Percentiles rank a stretch among this genome's conserved stretches.
These are phyloP conservation scores for Phanerochaete sordida DNA, from an alignment of 768 basidiomycete genomes.

Conservation along the genomic window DNA sequence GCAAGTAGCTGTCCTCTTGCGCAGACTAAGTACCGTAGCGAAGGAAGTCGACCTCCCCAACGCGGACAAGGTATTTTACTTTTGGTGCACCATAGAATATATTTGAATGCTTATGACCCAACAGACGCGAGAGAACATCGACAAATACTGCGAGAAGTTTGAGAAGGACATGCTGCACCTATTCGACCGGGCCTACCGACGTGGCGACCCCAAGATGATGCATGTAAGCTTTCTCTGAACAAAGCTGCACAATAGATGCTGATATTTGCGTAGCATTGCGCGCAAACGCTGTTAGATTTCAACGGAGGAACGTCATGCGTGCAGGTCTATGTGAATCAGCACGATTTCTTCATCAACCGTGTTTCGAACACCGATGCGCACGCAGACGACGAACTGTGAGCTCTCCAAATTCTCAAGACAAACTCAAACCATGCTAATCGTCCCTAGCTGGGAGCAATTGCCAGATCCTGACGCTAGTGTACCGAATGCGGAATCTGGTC, in stretches of 20 bases:
- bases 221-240: constrained; percentile 87
- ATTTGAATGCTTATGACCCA: constrained; percentile 1
- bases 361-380: constrained; percentile 60
- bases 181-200: constrained; percentile 94
- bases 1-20: constrained; percentile 82
- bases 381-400: constrained; percentile 57
- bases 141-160: constrained; percentile 97
- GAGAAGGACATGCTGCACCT: constrained; percentile 97
- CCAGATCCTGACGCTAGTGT: constrained; percentile 76
- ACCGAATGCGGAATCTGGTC: constrained; percentile 76
- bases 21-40: constrained; percentile 82
- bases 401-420: no score
- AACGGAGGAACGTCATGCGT: constrained; percentile 97
- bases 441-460: constrained; percentile 73
- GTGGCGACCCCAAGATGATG: constrained; percentile 99
- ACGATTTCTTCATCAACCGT: constrained; percentile 98
- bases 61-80: constrained; percentile 62
- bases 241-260: not conserved
- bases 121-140: constrained; percentile 87
- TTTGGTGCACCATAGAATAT: not conserved
- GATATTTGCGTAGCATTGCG: constrained; percentile 79
- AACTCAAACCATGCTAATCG: not conserved
- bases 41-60: constrained; percentile 89
- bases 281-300: constrained; percentile 94
- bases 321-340: constrained; percentile 98